Base-by-base conservation (phyloP, 352 stramenopile species). In the Globisporangium paddicum region DNA sequence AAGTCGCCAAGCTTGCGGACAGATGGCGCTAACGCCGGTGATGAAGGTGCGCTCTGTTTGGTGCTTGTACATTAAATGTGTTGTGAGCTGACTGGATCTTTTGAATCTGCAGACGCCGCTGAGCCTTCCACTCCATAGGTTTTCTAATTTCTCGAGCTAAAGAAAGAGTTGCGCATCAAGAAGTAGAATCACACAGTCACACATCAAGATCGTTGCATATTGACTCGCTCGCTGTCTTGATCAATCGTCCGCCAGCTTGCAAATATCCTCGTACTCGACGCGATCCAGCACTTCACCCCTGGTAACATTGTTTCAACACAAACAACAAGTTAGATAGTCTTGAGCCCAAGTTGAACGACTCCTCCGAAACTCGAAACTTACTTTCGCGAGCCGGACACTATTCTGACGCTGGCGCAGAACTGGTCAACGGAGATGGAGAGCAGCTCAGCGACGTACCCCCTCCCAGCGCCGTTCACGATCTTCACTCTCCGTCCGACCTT, bases 241-340 rank as follows among this genome's bases (percentile, higher is more conserved):
- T 59, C 61, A 79, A 6, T 82, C 69, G 1, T 89, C 78, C 4
- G 64, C 76, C 0, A 92, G 55, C 58, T 79, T 79, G 62, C 86
- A 89, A 60, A 94, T 85, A 61, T 93, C 84, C 73, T 95, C 84
- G 50, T 94, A 93, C 64, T 93, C 86, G 38, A 95, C 79, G 30
- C 68, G 64, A 44, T 90, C 68, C 44, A 95, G 52, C 6, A 76
- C 70, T 3, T 92, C 71, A 2, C 84, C 86, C 60, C 79, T 89
- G 50, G 9, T 10, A 44, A 47, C 28, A 32, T 32, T 32, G 28
- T 35, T 35, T 8, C 21, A n/a, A 45, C 42, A 21, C 16, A 40
- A 35, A 71, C 7, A 60, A 19, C 13, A 59, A 8, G 5, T 26
- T 21, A 55, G 13, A 40, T 16, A 62, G 34, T 19, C 6, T 26